phyloP scores from a whole-genome alignment of 1,284 basidiomycete species.

The Papiliotrema fonsecae region DNA sequence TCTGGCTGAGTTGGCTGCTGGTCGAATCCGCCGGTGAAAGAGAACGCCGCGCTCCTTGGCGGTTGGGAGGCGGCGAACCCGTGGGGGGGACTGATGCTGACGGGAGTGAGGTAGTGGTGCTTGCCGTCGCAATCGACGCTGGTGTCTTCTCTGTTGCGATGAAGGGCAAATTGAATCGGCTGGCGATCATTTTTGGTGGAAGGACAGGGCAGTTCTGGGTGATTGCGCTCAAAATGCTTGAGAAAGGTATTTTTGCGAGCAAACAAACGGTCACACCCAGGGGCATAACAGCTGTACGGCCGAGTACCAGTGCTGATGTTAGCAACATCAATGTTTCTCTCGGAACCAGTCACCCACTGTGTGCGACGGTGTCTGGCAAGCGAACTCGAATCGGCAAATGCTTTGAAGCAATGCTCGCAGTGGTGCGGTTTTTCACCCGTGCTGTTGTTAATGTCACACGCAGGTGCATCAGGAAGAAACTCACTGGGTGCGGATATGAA shows the following conservation, averaged over 20 bases:
- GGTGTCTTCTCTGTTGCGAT: not conserved
- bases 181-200: constrained; percentile 16
- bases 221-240: constrained; percentile 39
- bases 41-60: constrained; percentile 36
- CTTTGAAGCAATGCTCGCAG: constrained; percentile 52
- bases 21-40: constrained; percentile 28
- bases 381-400: constrained; percentile 56
- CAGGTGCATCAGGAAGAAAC: constrained; percentile 10
- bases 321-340: constrained; percentile 4
- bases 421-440: constrained; percentile 57
- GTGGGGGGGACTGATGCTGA: constrained; percentile 23
- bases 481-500: constrained; percentile 50
- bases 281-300: constrained; percentile 36
- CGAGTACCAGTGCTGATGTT: constrained; percentile 34
- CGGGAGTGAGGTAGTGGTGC: constrained; percentile 21
- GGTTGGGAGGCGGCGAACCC: constrained; percentile 38
- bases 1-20: constrained; percentile 5
- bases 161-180: constrained; percentile 13
- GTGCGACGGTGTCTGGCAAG: constrained; percentile 56
- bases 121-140: constrained; percentile 12
- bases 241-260: constrained; percentile 41
- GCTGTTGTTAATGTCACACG: constrained; percentile 36
- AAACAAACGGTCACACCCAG: constrained; percentile 34
- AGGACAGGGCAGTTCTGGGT: constrained; percentile 37
- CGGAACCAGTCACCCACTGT: constrained; percentile 46